These are phyloP conservation scores for Balansia obtecta DNA, from an alignment of 2,329 filamentous ascomycete genomes.

Conservation along the genomic window DNA sequence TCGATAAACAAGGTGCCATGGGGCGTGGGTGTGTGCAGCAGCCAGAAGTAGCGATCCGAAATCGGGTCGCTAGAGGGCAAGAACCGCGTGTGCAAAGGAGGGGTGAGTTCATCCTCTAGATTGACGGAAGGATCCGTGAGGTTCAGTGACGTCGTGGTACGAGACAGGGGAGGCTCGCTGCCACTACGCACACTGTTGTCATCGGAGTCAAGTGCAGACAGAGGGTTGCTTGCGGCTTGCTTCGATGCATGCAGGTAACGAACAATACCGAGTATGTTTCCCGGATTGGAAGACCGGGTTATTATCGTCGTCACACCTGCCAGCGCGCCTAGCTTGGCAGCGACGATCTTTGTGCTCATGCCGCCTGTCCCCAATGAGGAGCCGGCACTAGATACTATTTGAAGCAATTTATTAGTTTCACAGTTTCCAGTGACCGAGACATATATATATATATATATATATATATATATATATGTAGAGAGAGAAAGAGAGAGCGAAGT, in stretches of 20 bases:
- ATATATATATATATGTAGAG: too few species aligned
- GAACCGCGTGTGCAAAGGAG: conserved; percentile 78
- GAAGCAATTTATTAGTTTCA: conserved; percentile 10
- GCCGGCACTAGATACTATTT: conserved; percentile 69
- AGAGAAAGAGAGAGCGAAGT: not conserved
- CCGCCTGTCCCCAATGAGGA: conserved; percentile 86
- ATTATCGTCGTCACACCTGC: conserved; percentile 95
- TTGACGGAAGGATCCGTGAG: conserved; percentile 16
- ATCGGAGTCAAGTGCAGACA: conserved; percentile 6
- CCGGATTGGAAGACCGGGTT: conserved; percentile 83
- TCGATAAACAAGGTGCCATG: conserved; percentile 92
- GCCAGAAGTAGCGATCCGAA: conserved; percentile 92
- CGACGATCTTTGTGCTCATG: conserved; percentile 96
- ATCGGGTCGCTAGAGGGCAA: conserved; percentile 74
- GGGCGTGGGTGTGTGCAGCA: conserved; percentile 80
- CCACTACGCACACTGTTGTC: conserved; percentile 11
- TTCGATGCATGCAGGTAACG: conserved; percentile 51
- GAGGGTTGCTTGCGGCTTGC: conserved; percentile 1
- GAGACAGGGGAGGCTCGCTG: conserved; percentile 17
- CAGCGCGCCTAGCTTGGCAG: conserved; percentile 81
- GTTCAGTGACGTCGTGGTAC: conserved; percentile 30
- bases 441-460: too few species aligned
- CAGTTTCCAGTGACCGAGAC: not conserved
- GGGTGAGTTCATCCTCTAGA: conserved; percentile 16
- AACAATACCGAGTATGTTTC: conserved; percentile 82